phyloP scores from a whole-genome alignment of 345 rosid species.

The Citrus hindsii region DNA sequence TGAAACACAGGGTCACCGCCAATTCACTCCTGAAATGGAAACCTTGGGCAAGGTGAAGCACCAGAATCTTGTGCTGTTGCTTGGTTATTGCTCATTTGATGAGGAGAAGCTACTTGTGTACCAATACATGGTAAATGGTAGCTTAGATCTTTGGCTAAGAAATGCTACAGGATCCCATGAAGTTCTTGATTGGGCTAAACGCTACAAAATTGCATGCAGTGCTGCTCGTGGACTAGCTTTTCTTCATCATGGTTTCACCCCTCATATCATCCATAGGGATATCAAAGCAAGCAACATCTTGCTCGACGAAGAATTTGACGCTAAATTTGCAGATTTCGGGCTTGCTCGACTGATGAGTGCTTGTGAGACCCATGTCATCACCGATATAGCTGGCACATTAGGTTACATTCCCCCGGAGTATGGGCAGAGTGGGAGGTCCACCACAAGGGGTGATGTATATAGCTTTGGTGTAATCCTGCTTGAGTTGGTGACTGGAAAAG shows the following conservation, averaged over 20 bases:
- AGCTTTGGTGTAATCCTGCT: conserved; percentile 88
- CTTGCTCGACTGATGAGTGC: conserved; percentile 87
- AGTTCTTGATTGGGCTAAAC: conserved; percentile 74
- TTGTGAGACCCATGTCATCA: conserved; percentile 86
- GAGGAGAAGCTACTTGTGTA: conserved; percentile 94
- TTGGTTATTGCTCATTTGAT: conserved; percentile 75
- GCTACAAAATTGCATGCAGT: conserved; percentile 68
- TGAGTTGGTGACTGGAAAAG: conserved; percentile 85
- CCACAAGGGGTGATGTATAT: conserved; percentile 81
- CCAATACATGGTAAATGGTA: conserved; percentile 87
- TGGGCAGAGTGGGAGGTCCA: conserved; percentile 81
- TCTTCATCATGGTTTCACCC: conserved; percentile 79
- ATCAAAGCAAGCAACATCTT: conserved; percentile 91
- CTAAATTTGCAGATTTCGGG: conserved; percentile 91
- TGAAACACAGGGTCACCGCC: conserved; percentile 82
- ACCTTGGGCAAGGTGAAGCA: conserved; percentile 95
- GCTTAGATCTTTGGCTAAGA: conserved; percentile 83
- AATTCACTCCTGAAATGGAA: conserved; percentile 30
- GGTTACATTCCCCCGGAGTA: conserved; percentile 97
- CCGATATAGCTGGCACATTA: conserved; percentile 76
- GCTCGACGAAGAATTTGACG: conserved; percentile 63
- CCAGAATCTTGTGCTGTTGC: conserved; percentile 74
- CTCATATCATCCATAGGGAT: conserved; percentile 93
- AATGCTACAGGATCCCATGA: conserved; percentile 58
- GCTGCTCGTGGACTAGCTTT: conserved; percentile 84